phyloP scores from a whole-genome alignment of 1,139 yeast genomes.

The Diutina siamensis region DNA sequence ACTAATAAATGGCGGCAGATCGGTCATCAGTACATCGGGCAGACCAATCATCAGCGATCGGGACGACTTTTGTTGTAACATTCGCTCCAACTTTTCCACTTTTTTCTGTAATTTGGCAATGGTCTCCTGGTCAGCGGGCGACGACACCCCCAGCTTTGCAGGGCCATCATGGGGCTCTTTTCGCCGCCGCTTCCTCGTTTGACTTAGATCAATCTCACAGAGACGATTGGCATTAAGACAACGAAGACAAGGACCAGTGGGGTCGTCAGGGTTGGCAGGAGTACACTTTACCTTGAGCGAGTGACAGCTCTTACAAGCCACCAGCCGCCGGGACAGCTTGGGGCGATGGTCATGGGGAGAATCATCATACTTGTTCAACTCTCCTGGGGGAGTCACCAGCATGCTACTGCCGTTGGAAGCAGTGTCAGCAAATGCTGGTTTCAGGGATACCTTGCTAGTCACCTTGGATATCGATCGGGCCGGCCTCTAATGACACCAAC shows the following conservation, averaged over 20 bases:
- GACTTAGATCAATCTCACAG: constrained; percentile 61
- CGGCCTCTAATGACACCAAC: too few species aligned
- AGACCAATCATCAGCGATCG: not conserved
- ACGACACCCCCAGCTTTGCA: not conserved
- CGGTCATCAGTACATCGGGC: constrained; percentile 7
- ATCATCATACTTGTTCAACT: not conserved
- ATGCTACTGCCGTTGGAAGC: not conserved
- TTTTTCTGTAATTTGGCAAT: constrained; percentile 6
- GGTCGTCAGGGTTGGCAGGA: constrained; percentile 50
- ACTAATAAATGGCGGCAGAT: constrained; percentile 20
- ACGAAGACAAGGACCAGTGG: constrained; percentile 59
- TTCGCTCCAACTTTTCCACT: not conserved
- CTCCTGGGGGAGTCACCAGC: not conserved
- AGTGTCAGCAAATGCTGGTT: not conserved
- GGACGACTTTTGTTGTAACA: not conserved
- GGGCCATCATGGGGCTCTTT: constrained; percentile 5
- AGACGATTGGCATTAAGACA: constrained; percentile 52
- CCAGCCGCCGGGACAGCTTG: constrained; percentile 1
- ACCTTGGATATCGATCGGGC: too few species aligned
- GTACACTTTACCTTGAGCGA: constrained; percentile 72
- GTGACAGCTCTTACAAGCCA: constrained; percentile 77
- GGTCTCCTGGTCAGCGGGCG: constrained; percentile 4
- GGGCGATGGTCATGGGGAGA: not conserved
- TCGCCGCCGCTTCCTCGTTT: constrained; percentile 42
- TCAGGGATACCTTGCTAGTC: not conserved